Conservation (phyloP, 116 monocot genomes). For the Trichopus zeylanicus region DNA sequence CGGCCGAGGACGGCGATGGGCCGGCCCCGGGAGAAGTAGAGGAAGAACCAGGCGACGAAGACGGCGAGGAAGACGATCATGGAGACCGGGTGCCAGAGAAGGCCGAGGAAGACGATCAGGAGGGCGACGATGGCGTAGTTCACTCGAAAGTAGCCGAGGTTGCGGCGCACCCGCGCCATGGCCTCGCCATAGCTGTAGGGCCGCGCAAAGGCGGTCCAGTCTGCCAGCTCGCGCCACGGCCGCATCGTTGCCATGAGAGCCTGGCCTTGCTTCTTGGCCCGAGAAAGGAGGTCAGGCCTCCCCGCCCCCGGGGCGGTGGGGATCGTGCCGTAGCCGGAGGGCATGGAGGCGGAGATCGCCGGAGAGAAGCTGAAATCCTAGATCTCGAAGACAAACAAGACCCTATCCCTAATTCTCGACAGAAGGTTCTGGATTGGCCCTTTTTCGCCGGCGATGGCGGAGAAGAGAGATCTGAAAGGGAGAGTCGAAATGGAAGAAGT, state of each 20-base stretch:
- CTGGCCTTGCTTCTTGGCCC: constrained; percentile 26
- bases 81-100: constrained; percentile 59
- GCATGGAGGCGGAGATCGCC: neutral
- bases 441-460: neutral
- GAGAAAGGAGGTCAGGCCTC: constrained; percentile 18
- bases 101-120: constrained; percentile 43
- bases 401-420: constrained; percentile 1
- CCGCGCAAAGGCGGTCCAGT: constrained; percentile 23
- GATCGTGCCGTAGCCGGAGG: constrained; percentile 1
- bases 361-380: too few species aligned
- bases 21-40: constrained; percentile 60
- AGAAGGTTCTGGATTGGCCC: neutral
- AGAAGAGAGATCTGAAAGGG: neutral
- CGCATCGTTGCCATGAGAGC: constrained; percentile 30
- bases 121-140: constrained; percentile 51
- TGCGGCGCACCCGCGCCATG: constrained; percentile 31
- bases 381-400: neutral
- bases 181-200: constrained; percentile 33
- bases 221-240: constrained; percentile 33
- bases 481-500: neutral
- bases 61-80: constrained; percentile 61
- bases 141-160: constrained; percentile 47
- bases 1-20: constrained; percentile 44
- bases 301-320: constrained; percentile 7
- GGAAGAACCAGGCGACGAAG: constrained; percentile 63